A percentile compares a stretch with the other conserved stretches of the same genome.
Conservation (phyloP, 2,329 filamentous ascomycete species). For the Phymatotrichopsis omnivora region DNA sequence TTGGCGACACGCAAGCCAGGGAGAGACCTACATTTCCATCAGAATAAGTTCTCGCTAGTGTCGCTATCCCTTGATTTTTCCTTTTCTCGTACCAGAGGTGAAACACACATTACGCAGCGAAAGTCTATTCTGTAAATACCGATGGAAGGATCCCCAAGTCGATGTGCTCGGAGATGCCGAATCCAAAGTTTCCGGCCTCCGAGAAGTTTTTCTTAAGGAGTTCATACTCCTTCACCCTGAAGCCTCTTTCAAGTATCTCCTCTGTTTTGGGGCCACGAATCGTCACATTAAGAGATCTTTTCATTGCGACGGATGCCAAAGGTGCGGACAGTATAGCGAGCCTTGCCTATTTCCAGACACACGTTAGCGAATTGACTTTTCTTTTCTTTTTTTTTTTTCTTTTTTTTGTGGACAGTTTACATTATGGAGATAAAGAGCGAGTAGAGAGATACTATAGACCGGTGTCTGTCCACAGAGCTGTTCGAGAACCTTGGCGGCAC, state of each 20-base stretch:
- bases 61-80: too few relatives aligned
- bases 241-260: slow-evolving; percentile 99
- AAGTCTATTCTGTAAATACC: slow-evolving; percentile 99
- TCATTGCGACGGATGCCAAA: slow-evolving; percentile 99
- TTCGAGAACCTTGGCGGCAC: slow-evolving; percentile 99
- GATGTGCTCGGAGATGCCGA: slow-evolving; percentile 99
- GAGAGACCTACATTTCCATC: slow-evolving; percentile 60
- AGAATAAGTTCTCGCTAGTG: too few relatives aligned
- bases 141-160: slow-evolving; percentile 93
- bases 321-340: slow-evolving; percentile 99
- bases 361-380: too few relatives aligned
- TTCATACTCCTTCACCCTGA: slow-evolving; percentile 99
- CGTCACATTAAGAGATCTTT: slow-evolving; percentile 99
- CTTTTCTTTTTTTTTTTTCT: too few relatives aligned
- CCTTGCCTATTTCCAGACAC: too few relatives aligned
- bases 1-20: slow-evolving; percentile 97
- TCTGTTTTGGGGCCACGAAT: slow-evolving; percentile 98
- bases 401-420: background rate
- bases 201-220: slow-evolving; percentile 99
- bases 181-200: slow-evolving; percentile 99
- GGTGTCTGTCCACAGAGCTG: slow-evolving; percentile 99
- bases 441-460: slow-evolving; percentile 92
- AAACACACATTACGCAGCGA: slow-evolving; percentile 93
- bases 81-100: background rate
- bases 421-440: slow-evolving; percentile 7